A percentile compares a stretch with the other conserved stretches of the same genome.
These are phyloP conservation scores for Pythium sp. DNA, from an alignment of 352 stramenopile genomes.

Conservation along the genomic window DNA sequence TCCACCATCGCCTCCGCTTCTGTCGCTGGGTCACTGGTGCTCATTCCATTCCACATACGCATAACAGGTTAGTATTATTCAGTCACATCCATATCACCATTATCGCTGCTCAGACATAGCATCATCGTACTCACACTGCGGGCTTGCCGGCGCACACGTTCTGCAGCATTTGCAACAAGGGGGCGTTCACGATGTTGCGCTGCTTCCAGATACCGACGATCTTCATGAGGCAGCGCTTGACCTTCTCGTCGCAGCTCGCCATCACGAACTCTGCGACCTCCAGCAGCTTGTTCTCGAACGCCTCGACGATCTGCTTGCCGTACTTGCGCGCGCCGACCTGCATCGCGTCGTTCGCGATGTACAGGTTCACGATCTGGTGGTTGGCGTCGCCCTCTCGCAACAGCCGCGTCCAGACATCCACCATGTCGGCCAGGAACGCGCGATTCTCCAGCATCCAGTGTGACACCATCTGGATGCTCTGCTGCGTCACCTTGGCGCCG, in stretches of 20 bases:
- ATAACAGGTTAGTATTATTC: slow-evolving; percentile 13
- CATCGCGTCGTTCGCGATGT: slow-evolving; percentile 86
- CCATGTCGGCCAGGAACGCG: slow-evolving; percentile 56
- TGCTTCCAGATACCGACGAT: slow-evolving; percentile 87
- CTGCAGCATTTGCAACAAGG: slow-evolving; percentile 60
- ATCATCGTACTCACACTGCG: slow-evolving; percentile 28
- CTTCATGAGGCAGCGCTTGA: slow-evolving; percentile 85
- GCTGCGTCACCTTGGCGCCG: slow-evolving; percentile 71
- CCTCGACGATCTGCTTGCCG: slow-evolving; percentile 59
- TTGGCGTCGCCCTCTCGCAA: slow-evolving; percentile 43
- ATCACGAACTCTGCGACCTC: slow-evolving; percentile 66
- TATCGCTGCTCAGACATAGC: too few species aligned
- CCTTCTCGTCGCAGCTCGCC: slow-evolving; percentile 63
- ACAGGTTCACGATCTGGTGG: slow-evolving; percentile 82
- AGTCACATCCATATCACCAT: background rate
- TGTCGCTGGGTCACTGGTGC: slow-evolving; percentile 26
- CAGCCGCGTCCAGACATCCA: slow-evolving; percentile 52
- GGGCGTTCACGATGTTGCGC: slow-evolving; percentile 50
- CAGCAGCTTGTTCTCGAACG: slow-evolving; percentile 60
- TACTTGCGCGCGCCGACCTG: slow-evolving; percentile 82
- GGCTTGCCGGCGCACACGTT: slow-evolving; percentile 75
- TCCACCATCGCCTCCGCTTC: slow-evolving; percentile 20
- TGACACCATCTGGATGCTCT: slow-evolving; percentile 80
- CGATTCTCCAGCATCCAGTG: slow-evolving; percentile 76
- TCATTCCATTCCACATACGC: slow-evolving; percentile 2